These are phyloP conservation scores for Byssothecium circinans DNA, from an alignment of 2,329 filamentous ascomycete genomes.

Conservation along the genomic window DNA sequence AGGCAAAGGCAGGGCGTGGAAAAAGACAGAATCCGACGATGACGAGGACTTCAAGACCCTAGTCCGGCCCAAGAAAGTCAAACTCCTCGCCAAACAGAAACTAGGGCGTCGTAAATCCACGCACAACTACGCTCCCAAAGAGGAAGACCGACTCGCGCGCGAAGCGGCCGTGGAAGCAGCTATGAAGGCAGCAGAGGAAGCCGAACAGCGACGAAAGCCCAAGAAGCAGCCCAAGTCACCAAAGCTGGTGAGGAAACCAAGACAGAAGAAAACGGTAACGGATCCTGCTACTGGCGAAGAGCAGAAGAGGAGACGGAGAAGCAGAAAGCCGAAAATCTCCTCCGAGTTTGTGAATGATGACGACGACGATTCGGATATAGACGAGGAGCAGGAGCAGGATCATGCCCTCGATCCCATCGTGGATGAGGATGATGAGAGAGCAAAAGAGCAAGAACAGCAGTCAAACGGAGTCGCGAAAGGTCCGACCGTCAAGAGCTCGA, in stretches of 20 bases:
- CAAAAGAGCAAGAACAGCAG: too few relatives aligned
- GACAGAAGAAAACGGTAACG: neutral
- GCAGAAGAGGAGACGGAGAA: slow-evolving; percentile 7
- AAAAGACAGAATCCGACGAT: slow-evolving; percentile 36
- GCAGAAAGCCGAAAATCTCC: slow-evolving; percentile 10
- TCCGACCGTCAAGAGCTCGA: neutral
- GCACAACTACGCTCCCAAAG: neutral
- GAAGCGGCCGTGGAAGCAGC: neutral
- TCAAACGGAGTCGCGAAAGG: too few relatives aligned
- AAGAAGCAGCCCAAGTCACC: neutral
- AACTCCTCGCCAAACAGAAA: slow-evolving; percentile 3
- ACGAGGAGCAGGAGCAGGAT: neutral
- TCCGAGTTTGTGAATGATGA: slow-evolving; percentile 13
- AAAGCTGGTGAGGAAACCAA: neutral
- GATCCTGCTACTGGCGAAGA: neutral
- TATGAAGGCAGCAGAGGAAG: neutral
- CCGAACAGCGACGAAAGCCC: neutral
- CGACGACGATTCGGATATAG: slow-evolving; percentile 12
- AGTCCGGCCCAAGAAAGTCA: slow-evolving; percentile 2
- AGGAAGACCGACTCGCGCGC: neutral
- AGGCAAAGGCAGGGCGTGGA: slow-evolving; percentile 36
- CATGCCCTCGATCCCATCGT: too few relatives aligned
- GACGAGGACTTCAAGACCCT: slow-evolving; percentile 29
- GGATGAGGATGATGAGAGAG: too few relatives aligned
- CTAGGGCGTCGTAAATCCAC: slow-evolving; percentile 7